These are phyloP conservation scores for Tanacetum coccineum DNA, from an alignment of 129 eudicot species.

Conservation along the genomic window DNA sequence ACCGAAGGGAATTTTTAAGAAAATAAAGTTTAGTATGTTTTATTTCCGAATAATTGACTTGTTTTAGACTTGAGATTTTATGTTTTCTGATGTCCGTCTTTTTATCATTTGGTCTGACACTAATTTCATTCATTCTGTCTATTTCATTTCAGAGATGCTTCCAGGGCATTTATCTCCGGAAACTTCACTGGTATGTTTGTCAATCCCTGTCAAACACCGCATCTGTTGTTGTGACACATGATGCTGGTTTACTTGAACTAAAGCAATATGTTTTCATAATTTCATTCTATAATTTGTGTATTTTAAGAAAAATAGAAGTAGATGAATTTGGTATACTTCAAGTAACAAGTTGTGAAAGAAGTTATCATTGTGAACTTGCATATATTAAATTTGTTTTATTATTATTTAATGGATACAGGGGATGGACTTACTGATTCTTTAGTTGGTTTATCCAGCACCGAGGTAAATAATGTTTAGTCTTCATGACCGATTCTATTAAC, in stretches of 20 bases:
- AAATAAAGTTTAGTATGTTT: neutral
- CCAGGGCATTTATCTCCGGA: constrained; percentile 95
- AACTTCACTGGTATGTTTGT: constrained; percentile 66
- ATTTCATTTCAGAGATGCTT: constrained; percentile 69
- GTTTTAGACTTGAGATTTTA: neutral
- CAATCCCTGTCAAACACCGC: constrained; percentile 7
- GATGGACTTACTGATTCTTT: constrained; percentile 86
- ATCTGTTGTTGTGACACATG: neutral
- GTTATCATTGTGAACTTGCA: constrained; percentile 7
- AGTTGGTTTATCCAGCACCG: constrained; percentile 61
- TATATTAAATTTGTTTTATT: constrained; percentile 1
- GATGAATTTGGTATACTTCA: constrained; percentile 10
- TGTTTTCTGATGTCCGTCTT: neutral
- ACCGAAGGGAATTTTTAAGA: too few relatives aligned
- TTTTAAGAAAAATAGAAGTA: neutral
- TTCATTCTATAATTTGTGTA: neutral
- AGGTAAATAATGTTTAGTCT: constrained; percentile 39
- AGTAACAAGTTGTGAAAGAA: constrained; percentile 8
- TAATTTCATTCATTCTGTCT: constrained; percentile 4
- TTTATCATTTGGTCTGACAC: neutral
- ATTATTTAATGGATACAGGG: constrained; percentile 45
- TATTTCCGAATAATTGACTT: neutral
- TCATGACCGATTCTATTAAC: neutral
- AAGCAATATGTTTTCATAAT: too few relatives aligned
- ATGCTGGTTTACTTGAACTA: too few relatives aligned